phyloP scores from a whole-genome alignment of 345 rosid genomes.

The Viola odorata region DNA sequence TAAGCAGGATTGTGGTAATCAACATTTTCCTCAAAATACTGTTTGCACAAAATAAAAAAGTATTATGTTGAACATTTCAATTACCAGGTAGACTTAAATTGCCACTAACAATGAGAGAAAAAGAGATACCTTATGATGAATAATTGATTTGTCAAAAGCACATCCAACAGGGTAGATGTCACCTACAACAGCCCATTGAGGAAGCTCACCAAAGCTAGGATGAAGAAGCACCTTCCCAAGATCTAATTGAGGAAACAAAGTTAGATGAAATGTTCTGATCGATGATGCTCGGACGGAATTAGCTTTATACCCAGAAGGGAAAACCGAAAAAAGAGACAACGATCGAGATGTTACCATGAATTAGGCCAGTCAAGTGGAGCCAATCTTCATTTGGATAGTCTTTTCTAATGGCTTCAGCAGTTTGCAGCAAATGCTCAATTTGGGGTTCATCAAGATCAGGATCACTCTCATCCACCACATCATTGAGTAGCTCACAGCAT shows the following conservation, averaged over 20 bases:
- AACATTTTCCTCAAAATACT: conserved; percentile 59
- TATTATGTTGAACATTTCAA: not conserved
- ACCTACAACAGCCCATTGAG: conserved; percentile 92
- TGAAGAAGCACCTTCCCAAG: conserved; percentile 80
- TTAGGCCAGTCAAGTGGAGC: conserved; percentile 61
- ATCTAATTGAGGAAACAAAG: conserved; percentile 31
- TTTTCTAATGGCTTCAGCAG: conserved; percentile 58
- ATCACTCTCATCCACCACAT: conserved; percentile 65
- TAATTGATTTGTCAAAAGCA: conserved; percentile 64
- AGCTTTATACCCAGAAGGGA: no score
- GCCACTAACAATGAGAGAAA: not conserved
- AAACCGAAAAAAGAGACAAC: not conserved
- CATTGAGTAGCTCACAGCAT: conserved; percentile 58
- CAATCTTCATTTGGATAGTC: conserved; percentile 58
- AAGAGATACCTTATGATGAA: conserved; percentile 63
- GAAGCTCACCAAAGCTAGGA: conserved; percentile 70
- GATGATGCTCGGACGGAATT: no score
- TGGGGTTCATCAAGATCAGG: conserved; percentile 74
- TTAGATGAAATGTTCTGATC: not conserved
- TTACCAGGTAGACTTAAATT: not conserved
- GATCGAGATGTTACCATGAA: conserved; percentile 48
- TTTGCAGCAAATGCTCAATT: conserved; percentile 55
- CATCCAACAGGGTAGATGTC: conserved; percentile 87
- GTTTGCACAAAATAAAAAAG: not conserved
- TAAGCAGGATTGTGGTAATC: conserved; percentile 43